Evolutionary conservation across 768 basidiomycete genomes (phyloP).

Genomic region (Boletus sensibilis): DNA sequence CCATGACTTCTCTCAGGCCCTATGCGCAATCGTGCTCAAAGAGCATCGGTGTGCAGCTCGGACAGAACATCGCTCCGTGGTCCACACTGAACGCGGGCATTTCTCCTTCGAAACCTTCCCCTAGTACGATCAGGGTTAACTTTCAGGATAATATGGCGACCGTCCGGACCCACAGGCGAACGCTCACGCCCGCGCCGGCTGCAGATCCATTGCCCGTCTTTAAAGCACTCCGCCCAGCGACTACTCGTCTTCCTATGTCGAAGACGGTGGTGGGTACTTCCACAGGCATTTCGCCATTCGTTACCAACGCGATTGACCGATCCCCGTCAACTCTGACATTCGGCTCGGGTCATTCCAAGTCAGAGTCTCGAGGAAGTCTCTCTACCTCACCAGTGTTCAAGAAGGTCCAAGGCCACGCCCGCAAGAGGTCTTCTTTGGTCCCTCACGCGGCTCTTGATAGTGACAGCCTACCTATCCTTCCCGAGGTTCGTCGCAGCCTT

Average conservation of each 20-base stretch:
- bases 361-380: constrained; percentile 22
- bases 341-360: constrained; percentile 35
- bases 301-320: constrained; percentile 17
- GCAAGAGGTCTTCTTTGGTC: constrained; percentile 28
- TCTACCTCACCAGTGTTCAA: constrained; percentile 37
- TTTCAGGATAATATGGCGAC: constrained; percentile 29
- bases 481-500: constrained; percentile 53
- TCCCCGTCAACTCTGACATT: constrained; percentile 38
- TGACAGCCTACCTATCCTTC: constrained; percentile 41
- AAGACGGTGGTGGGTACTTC: constrained; percentile 26
- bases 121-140: constrained; percentile 16
- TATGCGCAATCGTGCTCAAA: constrained; percentile 40
- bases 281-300: constrained; percentile 27
- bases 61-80: constrained; percentile 67
- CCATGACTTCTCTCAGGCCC: constrained; percentile 49
- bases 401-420: constrained; percentile 23
- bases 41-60: constrained; percentile 33
- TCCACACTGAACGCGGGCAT: constrained; percentile 41
- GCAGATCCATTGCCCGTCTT: constrained; percentile 58
- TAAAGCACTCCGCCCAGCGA: constrained; percentile 55
- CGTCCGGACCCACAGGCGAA: constrained; percentile 46
- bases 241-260: constrained; percentile 23
- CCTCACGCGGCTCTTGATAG: constrained; percentile 15
- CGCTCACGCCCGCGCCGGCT: constrained; percentile 56
- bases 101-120: constrained; percentile 38